A percentile compares a stretch with the other conserved stretches of the same genome.
phyloP scores from a whole-genome alignment of 2,329 filamentous ascomycete species.

The Hyphodiscus sp. region DNA sequence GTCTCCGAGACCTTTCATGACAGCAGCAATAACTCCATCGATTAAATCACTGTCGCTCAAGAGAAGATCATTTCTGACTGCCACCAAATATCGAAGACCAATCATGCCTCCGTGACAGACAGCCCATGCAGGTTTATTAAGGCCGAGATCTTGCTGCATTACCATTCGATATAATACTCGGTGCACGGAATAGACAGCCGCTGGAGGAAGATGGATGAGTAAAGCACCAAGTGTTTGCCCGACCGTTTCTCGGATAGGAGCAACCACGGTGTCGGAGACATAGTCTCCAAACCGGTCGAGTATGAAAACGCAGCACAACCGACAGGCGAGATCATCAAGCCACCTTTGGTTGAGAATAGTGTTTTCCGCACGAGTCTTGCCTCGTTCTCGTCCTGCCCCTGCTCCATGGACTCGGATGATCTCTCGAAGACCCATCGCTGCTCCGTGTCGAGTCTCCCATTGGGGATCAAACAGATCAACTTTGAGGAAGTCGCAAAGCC shows the following conservation, averaged over 20 bases:
- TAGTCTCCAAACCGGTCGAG: slow-evolving; percentile 97
- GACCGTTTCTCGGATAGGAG: slow-evolving; percentile 90
- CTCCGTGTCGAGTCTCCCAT: slow-evolving; percentile 95
- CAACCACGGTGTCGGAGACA: slow-evolving; percentile 93
- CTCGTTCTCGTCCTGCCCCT: slow-evolving; percentile 73
- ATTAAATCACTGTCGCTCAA: slow-evolving; percentile 79
- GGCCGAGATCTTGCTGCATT: slow-evolving; percentile 75
- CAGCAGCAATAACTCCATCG: slow-evolving; percentile 84
- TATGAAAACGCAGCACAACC: slow-evolving; percentile 93
- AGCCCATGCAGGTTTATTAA: slow-evolving; percentile 77
- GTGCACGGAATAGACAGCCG: slow-evolving; percentile 80
- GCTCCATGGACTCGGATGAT: slow-evolving; percentile 85
- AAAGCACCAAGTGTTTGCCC: slow-evolving; percentile 90
- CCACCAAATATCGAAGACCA: slow-evolving; percentile 88
- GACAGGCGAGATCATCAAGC: slow-evolving; percentile 92
- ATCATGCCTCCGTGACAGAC: slow-evolving; percentile 98
- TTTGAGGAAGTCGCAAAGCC: slow-evolving; percentile 88
- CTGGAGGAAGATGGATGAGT: slow-evolving; percentile 71
- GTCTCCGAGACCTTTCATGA: slow-evolving; percentile 91
- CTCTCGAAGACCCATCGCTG: slow-evolving; percentile 90
- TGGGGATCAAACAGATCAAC: slow-evolving; percentile 87
- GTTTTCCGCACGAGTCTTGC: slow-evolving; percentile 68
- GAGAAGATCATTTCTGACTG: slow-evolving; percentile 86
- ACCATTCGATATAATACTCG: slow-evolving; percentile 80
- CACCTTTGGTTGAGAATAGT: slow-evolving; percentile 73